Evolutionary conservation across 176 grass and related monocot genomes (phyloP).

Genomic region (Elymus sibiricus): DNA sequence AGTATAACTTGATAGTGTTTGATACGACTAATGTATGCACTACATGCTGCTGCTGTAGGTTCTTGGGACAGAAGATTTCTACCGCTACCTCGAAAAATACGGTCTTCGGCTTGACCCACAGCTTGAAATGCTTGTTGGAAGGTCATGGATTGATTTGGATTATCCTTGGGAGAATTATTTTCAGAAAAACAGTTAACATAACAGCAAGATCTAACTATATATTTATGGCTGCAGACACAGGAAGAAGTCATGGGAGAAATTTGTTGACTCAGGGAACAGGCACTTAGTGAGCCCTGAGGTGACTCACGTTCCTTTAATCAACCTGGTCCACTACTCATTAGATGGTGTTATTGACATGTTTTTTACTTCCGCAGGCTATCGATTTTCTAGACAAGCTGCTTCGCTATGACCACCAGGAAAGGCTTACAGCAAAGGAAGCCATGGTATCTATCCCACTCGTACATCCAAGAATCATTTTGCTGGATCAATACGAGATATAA

Average conservation of each 20-base stretch:
- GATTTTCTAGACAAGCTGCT: slow-evolving; percentile 89
- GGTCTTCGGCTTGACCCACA: slow-evolving; percentile 72
- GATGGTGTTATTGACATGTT: slow-evolving; percentile 13
- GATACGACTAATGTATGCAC: background rate
- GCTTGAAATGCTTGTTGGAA: slow-evolving; percentile 74
- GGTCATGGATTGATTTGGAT: slow-evolving; percentile 36
- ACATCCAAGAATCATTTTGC: slow-evolving; percentile 4
- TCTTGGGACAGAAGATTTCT: slow-evolving; percentile 83
- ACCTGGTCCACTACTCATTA: background rate
- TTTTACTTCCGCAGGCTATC: slow-evolving; percentile 57
- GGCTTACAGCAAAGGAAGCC: slow-evolving; percentile 85
- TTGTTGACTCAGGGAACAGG: slow-evolving; percentile 71
- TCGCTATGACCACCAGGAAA: slow-evolving; percentile 87
- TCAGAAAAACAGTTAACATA: background rate
- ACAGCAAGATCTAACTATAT: slow-evolving; percentile 4
- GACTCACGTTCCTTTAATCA: slow-evolving; percentile 1
- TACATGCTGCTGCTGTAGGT: slow-evolving; percentile 42
- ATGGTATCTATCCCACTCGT: slow-evolving; percentile 41
- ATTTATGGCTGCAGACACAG: slow-evolving; percentile 52
- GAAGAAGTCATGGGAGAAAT: slow-evolving; percentile 73
- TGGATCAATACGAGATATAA: background rate
- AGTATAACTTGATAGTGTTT: background rate
- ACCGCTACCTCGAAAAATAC: slow-evolving; percentile 78
- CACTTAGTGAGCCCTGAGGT: slow-evolving; percentile 81
- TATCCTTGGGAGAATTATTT: background rate